phyloP scores from a whole-genome alignment of 192 early-diverging fungal genomes.

The Linnemannia zychae region DNA sequence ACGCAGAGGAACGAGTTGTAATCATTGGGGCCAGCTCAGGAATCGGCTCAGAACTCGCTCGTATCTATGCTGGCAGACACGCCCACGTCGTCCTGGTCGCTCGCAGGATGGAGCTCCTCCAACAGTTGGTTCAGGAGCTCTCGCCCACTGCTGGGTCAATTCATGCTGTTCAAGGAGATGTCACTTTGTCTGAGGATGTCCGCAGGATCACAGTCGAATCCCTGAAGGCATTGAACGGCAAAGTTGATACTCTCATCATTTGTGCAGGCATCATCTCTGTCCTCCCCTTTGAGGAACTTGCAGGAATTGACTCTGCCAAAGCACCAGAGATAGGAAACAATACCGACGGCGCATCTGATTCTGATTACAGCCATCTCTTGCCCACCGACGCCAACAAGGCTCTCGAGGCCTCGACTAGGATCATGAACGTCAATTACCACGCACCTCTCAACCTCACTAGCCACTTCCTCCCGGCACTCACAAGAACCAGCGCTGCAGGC shows the following conservation, averaged over 20 bases:
- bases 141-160: conserved; percentile 30
- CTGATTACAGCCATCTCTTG: conserved; percentile 15
- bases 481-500: conserved; percentile 52
- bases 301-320: conserved; percentile 51
- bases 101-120: conserved; percentile 66
- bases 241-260: conserved; percentile 79
- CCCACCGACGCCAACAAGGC: conserved; percentile 30
- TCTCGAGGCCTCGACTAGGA: conserved; percentile 53
- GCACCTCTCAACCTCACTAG: conserved; percentile 67
- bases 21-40: conserved; percentile 86
- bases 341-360: neutral
- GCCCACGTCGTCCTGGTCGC: conserved; percentile 76
- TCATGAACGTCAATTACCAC: conserved; percentile 71
- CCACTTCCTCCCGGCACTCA: conserved; percentile 69
- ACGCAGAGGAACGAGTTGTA: conserved; percentile 63
- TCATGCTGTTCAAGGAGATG: conserved; percentile 66
- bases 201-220: conserved; percentile 52
- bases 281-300: conserved; percentile 72
- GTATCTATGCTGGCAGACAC: conserved; percentile 74
- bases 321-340: neutral
- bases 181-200: conserved; percentile 68
- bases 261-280: conserved; percentile 85
- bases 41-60: conserved; percentile 77
- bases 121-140: conserved; percentile 64
- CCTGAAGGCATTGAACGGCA: conserved; percentile 32